phyloP scores from a whole-genome alignment of 345 rosid species.

The Geranium brycei region DNA sequence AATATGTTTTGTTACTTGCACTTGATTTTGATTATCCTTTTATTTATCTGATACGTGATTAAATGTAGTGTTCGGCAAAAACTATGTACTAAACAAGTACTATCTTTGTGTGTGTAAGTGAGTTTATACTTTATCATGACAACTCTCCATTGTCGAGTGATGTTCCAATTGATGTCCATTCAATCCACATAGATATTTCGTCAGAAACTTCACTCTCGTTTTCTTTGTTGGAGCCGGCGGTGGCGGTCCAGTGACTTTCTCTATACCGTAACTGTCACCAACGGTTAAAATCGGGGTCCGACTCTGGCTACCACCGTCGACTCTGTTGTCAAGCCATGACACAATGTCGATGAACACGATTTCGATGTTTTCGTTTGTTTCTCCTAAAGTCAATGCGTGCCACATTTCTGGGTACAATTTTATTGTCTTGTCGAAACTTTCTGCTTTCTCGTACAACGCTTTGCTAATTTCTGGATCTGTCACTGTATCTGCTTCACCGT shows the following conservation, averaged over 20 bases:
- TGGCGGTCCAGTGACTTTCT: not conserved
- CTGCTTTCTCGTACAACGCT: conserved; percentile 54
- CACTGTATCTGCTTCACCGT: conserved; percentile 87
- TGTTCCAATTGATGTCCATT: conserved; percentile 39
- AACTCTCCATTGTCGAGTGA: conserved; percentile 22
- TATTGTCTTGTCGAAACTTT: conserved; percentile 70
- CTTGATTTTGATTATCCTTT: too few species aligned
- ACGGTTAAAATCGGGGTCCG: conserved; percentile 17
- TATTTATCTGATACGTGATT: too few species aligned
- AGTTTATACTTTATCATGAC: too few species aligned
- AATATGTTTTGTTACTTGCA: too few species aligned
- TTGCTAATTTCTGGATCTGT: conserved; percentile 97
- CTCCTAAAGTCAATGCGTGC: conserved; percentile 81
- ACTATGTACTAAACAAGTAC: too few species aligned
- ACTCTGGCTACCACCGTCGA: conserved; percentile 8
- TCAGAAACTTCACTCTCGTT: not conserved
- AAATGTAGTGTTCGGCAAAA: too few species aligned
- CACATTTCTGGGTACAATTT: conserved; percentile 87
- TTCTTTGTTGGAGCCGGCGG: not conserved
- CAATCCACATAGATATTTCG: conserved; percentile 45
- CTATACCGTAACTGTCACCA: not conserved
- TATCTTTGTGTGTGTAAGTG: too few species aligned
- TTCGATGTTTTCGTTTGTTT: conserved; percentile 58
- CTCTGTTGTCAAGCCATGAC: conserved; percentile 54
- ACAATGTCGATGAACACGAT: conserved; percentile 63